Evolutionary conservation across 1,284 basidiomycete species (phyloP), one percentile per base, ranked within the genome.

Genomic region (Fistulina hepatica): DNA sequence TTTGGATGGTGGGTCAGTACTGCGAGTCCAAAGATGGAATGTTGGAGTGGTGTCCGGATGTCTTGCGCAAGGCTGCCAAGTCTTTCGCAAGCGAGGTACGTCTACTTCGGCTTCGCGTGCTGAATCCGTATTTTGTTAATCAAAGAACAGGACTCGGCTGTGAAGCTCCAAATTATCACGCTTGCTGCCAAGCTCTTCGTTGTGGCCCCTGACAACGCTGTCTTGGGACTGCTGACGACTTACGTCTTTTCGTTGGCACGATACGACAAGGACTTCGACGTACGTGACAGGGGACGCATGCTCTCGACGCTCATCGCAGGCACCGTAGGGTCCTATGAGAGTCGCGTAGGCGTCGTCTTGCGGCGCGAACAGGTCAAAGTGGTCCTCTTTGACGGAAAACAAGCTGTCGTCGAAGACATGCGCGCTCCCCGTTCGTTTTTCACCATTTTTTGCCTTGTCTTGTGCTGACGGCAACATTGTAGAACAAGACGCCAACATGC

Each of bases 1-100:
- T 90, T 26, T 93, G 90, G 89, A 71, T 95, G 0, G 88, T 90
- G 0, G 92, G 92, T 0, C 88, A 93, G 55, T 89, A 86, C 54
- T 71, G 82, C 3, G 64, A 63, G 6, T 56, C 58, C 6, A 49
- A 56, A 24, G 54, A 48, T 27, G 60, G 59, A 4, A 53, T 68
- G 3, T 59, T 67, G 4, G 67, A 73, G 15, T 92, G 85, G 84
- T 88, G 81, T 0, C 86, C 91, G 0, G 92, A 97, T 52, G 74
- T 92, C 3, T 60, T 94, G 7, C 66, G 91, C 13, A 80, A 80
- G 48, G 64, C 75, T 5, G 77, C 78, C 0, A 88, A 81, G 52
- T 67, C 69, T 0, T 95, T 94, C 52, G 53, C 53, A 6, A 50
- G 66, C 22, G 90, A 94, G 69, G 84, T 83, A 40, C 21, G 49